phyloP scores from a whole-genome alignment of 2,329 filamentous ascomycete species.

The Colletotrichum navitas region DNA sequence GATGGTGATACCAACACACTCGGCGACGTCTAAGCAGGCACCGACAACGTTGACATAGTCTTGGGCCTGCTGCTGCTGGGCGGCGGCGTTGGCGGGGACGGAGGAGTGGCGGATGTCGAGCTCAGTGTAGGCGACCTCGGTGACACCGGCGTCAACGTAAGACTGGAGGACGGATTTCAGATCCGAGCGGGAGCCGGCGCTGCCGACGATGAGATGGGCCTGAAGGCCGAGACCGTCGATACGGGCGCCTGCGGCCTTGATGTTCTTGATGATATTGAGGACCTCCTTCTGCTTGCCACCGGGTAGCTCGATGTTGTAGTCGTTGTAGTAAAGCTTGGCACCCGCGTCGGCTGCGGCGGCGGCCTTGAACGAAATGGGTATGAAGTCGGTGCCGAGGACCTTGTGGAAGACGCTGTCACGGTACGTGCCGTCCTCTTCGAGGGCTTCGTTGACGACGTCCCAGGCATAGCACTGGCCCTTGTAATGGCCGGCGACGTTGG shows the following conservation, averaged over 20 bases:
- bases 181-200: slow-evolving; percentile 55
- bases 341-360: slow-evolving; percentile 56
- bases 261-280: slow-evolving; percentile 51
- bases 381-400: slow-evolving; percentile 59
- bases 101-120: slow-evolving; percentile 61
- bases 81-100: slow-evolving; percentile 56
- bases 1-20: slow-evolving; percentile 55
- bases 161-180: slow-evolving; percentile 62
- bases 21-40: slow-evolving; percentile 47
- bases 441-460: slow-evolving; percentile 65
- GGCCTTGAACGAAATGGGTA: slow-evolving; percentile 60
- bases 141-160: slow-evolving; percentile 61
- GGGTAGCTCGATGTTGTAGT: slow-evolving; percentile 63
- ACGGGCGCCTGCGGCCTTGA: slow-evolving; percentile 55
- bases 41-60: slow-evolving; percentile 56
- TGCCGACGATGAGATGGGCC: slow-evolving; percentile 61
- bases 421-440: slow-evolving; percentile 58
- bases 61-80: slow-evolving; percentile 57
- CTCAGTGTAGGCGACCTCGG: slow-evolving; percentile 63
- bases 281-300: slow-evolving; percentile 66
- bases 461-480: slow-evolving; percentile 62
- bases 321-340: slow-evolving; percentile 55
- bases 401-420: slow-evolving; percentile 55
- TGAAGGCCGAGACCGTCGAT: slow-evolving; percentile 68
- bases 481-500: slow-evolving; percentile 59